Base-by-base conservation (phyloP, 1,284 basidiomycete species). In the Afroboletus lepidellus region DNA sequence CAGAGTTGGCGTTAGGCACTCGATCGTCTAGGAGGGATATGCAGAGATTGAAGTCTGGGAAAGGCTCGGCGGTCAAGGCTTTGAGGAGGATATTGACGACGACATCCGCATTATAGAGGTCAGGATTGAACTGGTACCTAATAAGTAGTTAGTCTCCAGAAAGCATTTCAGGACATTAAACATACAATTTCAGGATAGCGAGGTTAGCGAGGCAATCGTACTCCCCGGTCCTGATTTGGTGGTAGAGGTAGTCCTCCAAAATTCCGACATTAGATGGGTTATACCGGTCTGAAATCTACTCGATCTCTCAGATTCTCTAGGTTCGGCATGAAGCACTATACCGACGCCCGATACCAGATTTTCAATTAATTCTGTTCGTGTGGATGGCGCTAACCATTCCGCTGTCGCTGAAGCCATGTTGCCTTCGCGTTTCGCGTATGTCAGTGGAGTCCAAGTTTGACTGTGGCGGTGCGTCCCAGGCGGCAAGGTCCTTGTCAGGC, bases 51-150 rank as follows among this genome's bases (percentile, higher is more conserved):
- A 95, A 98, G 70, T 98, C 95, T 55, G 94, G 92, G 46, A 90
- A 84, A 36, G 92, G 90, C 32, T 84, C 78, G 3, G 85, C 81
- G 27, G 89, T 85, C 51, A 98, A 81, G 20, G 94, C 83, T 78
- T 98, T 97, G 71, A 94, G 81, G 65, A 98, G 89, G 69, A 98
- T 92, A 76, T 96, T 92, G 72, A 96, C 79, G 60, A 94, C 89
- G 20, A 95, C 90, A 64, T 95, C 92, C 8, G 92, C 86, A 74
- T 95, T 95, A 74, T 92, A 92, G 41, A 96, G 82, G 69, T 91
- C 85, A 18, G 92, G 85, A 76, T 98, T 98, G 77, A 98, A 98
- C 69, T 98, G 95, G 74, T 97, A 97, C 51, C 94, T 97, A 30
- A 56, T 63, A n/a, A 8, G 29, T 5, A 27, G 59, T 62, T 15